Percentiles rank a stretch among this genome's conserved stretches.
Conservation (phyloP, 805 yeast genomes). For the Ogataea henricii region DNA sequence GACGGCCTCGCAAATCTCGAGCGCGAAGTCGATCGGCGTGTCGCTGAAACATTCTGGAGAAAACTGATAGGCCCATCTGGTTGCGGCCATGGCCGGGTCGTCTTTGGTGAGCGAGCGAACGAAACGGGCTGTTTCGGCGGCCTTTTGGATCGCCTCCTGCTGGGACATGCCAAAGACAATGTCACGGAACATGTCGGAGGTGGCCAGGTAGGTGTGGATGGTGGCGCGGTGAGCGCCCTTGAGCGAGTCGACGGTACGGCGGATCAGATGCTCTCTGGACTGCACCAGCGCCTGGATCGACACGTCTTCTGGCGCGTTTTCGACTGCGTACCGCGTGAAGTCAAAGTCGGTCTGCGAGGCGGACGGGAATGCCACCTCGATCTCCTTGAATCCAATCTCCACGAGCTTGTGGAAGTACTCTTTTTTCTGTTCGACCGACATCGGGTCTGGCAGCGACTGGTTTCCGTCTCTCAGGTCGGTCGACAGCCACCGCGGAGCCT, state of each 20-base stretch:
- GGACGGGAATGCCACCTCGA: slow-evolving; percentile 79
- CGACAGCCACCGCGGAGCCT: slow-evolving; percentile 80
- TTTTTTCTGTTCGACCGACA: slow-evolving; percentile 73
- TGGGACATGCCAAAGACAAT: slow-evolving; percentile 73
- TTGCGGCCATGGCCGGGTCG: slow-evolving; percentile 63
- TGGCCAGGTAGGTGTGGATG: slow-evolving; percentile 73
- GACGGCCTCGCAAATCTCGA: slow-evolving; percentile 79
- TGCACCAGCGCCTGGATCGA: slow-evolving; percentile 73
- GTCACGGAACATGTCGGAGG: slow-evolving; percentile 73
- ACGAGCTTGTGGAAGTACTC: slow-evolving; percentile 71
- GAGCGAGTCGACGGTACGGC: slow-evolving; percentile 72
- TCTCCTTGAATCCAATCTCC: slow-evolving; percentile 77
- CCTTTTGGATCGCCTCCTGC: slow-evolving; percentile 66
- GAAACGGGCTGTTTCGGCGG: slow-evolving; percentile 68
- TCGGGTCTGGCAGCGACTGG: slow-evolving; percentile 81
- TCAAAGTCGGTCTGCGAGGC: slow-evolving; percentile 84
- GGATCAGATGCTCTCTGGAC: slow-evolving; percentile 72
- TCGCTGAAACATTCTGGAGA: slow-evolving; percentile 80
- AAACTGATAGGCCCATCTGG: slow-evolving; percentile 72
- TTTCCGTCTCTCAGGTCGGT: slow-evolving; percentile 83
- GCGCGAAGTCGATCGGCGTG: slow-evolving; percentile 71
- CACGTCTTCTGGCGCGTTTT: slow-evolving; percentile 76
- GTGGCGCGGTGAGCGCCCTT: slow-evolving; percentile 74
- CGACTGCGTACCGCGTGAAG: slow-evolving; percentile 78
- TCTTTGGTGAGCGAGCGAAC: slow-evolving; percentile 73